Percentiles rank a stretch among this genome's conserved stretches.
Conservation (phyloP, 495 filamentous ascomycete genomes). For the Letharia lupina region DNA sequence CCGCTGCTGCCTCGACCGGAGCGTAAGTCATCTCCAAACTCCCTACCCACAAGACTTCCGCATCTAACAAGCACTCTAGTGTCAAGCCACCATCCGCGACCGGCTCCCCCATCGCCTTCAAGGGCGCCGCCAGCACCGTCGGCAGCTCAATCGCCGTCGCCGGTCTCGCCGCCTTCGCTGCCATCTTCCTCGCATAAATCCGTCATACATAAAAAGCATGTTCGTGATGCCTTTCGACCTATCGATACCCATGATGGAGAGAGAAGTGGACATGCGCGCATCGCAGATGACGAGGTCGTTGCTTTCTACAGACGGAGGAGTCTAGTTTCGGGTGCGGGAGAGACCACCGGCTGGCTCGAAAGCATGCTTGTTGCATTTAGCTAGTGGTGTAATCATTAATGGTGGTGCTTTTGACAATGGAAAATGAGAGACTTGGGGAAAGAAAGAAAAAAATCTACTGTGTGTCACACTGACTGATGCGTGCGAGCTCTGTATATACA, state of each 20-base stretch:
- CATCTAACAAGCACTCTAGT: conserved; percentile 24
- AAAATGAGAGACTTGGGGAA: background rate
- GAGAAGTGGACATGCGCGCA: conserved; percentile 1
- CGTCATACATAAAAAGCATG: background rate
- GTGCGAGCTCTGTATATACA: no score
- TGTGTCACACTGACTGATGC: background rate
- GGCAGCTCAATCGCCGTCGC: conserved; percentile 43
- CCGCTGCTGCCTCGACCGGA: conserved; percentile 5
- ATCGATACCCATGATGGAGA: conserved; percentile 11
- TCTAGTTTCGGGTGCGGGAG: background rate
- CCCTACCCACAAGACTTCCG: background rate
- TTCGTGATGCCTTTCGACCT: conserved; percentile 5
- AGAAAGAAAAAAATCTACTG: background rate
- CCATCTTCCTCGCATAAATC: conserved; percentile 48
- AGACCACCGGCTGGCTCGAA: background rate
- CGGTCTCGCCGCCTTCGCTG: conserved; percentile 41
- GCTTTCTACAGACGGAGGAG: background rate
- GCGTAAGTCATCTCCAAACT: conserved; percentile 8
- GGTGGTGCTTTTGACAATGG: background rate
- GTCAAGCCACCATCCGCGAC: conserved; percentile 18
- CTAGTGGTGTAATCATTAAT: conserved; percentile 1
- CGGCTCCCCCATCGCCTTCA: conserved; percentile 35
- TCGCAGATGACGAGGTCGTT: background rate
- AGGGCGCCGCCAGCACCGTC: conserved; percentile 41
- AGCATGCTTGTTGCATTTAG: conserved; percentile 3